phyloP scores from a whole-genome alignment of 441 rosid species.

The Hura crepitans region DNA sequence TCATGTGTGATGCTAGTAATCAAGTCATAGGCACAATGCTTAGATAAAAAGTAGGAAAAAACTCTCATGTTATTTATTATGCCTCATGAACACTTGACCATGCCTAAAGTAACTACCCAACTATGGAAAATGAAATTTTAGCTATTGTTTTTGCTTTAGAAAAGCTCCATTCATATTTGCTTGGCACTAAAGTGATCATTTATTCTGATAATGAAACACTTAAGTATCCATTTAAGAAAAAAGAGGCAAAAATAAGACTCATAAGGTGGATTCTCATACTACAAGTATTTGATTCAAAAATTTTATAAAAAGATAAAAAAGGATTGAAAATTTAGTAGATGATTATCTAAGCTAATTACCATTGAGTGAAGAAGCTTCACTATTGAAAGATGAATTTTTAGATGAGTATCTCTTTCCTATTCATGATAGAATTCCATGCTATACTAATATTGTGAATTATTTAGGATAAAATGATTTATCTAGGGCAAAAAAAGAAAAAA shows the following conservation, averaged over 20 bases:
- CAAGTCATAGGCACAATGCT: background rate
- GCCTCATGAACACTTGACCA: background rate
- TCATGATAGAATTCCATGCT: background rate
- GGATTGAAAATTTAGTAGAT: background rate
- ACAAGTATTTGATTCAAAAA: background rate
- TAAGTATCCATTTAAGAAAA: background rate
- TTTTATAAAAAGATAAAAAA: background rate
- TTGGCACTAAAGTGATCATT: background rate
- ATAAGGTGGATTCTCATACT: background rate
- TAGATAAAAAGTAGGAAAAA: background rate
- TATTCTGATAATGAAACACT: background rate
- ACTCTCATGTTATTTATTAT: background rate
- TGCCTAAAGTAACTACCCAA: no score
- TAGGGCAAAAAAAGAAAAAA: background rate
- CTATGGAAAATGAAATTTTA: no score
- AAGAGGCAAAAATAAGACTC: background rate
- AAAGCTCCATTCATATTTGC: background rate
- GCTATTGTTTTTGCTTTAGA: background rate
- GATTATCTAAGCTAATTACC: background rate
- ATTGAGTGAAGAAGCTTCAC: background rate
- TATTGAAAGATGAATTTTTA: background rate
- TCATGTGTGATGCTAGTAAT: background rate
- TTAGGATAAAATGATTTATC: background rate
- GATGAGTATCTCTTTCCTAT: background rate
- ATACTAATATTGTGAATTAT: background rate